These are phyloP conservation scores for Pilasporangium apinafurcum DNA, from an alignment of 352 stramenopile species.

Conservation along the genomic window DNA sequence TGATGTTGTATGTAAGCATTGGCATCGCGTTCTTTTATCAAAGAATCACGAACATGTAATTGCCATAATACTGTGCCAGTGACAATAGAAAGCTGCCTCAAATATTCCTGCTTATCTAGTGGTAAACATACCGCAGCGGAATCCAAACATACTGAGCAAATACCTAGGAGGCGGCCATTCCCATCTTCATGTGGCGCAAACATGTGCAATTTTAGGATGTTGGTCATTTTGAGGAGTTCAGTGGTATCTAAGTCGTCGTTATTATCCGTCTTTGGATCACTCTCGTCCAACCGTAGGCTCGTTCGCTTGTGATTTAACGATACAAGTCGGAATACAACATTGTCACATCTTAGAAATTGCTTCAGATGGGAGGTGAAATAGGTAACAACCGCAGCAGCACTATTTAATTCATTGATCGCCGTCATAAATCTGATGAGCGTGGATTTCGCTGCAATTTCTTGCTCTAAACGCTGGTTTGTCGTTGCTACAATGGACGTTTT, in stretches of 20 bases:
- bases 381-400: not conserved
- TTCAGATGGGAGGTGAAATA: conserved; percentile 2
- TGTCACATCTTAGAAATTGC: conserved; percentile 3
- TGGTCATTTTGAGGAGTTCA: conserved; percentile 6
- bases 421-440: conserved; percentile 1
- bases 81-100: not conserved
- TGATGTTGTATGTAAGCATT: not conserved
- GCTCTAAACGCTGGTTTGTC: not conserved
- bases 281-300: not conserved
- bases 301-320: not conserved
- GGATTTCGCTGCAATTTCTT: not conserved
- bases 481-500: not conserved
- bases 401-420: not conserved
- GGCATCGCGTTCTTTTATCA: not conserved
- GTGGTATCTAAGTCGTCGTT: not conserved
- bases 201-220: conserved; percentile 6
- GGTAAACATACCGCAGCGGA: not conserved
- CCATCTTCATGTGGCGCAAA: not conserved
- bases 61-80: conserved; percentile 1
- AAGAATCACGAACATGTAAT: not conserved
- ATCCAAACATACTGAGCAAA: conserved; percentile 3
- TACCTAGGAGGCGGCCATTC: not conserved
- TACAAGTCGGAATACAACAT: not conserved
- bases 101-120: conserved; percentile 1
- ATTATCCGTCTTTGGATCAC: not conserved